Evolutionary conservation across 176 grass and related monocot species (phyloP).

Genomic region (Dendrocalamus sinicus): DNA sequence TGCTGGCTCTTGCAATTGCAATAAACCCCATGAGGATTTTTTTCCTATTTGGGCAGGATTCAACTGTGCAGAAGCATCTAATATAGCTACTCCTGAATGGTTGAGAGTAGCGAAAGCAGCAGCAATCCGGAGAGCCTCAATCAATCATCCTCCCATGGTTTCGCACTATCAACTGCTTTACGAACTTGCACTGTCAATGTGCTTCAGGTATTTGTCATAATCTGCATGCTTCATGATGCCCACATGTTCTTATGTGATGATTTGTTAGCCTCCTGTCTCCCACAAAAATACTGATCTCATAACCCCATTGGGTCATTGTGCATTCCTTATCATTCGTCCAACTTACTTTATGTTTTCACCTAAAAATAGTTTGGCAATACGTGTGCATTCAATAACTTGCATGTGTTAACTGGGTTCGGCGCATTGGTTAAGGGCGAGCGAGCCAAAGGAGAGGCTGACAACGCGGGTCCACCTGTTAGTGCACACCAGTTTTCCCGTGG

Average conservation of each 20-base stretch:
- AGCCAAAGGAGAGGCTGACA: too few relatives aligned
- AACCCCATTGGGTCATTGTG: neutral
- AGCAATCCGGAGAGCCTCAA: constrained; percentile 91
- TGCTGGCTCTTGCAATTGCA: constrained; percentile 1
- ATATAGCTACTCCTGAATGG: constrained; percentile 97
- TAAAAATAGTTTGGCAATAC: constrained; percentile 18
- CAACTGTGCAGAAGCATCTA: constrained; percentile 91
- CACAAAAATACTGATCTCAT: neutral
- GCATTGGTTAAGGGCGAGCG: too few relatives aligned
- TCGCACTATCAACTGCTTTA: constrained; percentile 96
- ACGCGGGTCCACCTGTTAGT: too few relatives aligned
- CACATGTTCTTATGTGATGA: constrained; percentile 7
- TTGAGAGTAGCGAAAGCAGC: constrained; percentile 91
- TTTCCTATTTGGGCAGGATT: constrained; percentile 66
- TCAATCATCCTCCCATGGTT: constrained; percentile 81
- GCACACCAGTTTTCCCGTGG: too few relatives aligned
- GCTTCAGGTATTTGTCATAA: constrained; percentile 65
- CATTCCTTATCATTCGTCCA: neutral
- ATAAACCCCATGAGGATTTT: neutral
- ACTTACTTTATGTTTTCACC: constrained; percentile 23
- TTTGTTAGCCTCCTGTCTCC: constrained; percentile 9
- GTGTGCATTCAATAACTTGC: constrained; percentile 3
- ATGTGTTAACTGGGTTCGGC: neutral
- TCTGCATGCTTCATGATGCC: constrained; percentile 32
- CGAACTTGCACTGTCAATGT: constrained; percentile 73